Evolutionary conservation across 441 rosid species (phyloP).

Genomic region (Adansonia grandidieri): DNA sequence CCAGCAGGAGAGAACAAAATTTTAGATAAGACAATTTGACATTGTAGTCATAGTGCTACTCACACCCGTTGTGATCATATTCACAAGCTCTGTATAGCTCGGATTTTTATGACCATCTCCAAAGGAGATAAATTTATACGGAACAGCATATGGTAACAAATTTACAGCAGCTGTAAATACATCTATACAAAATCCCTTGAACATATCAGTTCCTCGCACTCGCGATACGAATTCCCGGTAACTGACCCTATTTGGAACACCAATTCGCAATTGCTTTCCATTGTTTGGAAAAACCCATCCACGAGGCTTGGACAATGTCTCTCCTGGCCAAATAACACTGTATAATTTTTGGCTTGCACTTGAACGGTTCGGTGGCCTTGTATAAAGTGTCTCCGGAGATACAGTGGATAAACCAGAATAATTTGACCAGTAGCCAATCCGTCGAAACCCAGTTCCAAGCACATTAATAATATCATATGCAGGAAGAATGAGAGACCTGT

Average conservation of each 20-base stretch:
- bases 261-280: slow-evolving; percentile 75
- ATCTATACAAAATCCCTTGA: slow-evolving; percentile 90
- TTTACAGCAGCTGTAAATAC: slow-evolving; percentile 78
- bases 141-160: slow-evolving; percentile 83
- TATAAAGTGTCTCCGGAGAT: slow-evolving; percentile 63
- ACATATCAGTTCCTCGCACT: slow-evolving; percentile 55
- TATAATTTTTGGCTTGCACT: slow-evolving; percentile 53
- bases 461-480: slow-evolving; percentile 86
- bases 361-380: slow-evolving; percentile 59
- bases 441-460: slow-evolving; percentile 74
- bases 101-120: slow-evolving; percentile 79
- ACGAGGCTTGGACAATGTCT: slow-evolving; percentile 63
- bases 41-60: slow-evolving; percentile 37
- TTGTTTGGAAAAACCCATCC: slow-evolving; percentile 93
- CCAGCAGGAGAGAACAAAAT: slow-evolving; percentile 23
- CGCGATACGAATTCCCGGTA: slow-evolving; percentile 74
- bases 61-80: slow-evolving; percentile 67
- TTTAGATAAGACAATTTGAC: not conserved
- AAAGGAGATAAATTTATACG: slow-evolving; percentile 66
- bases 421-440: slow-evolving; percentile 90
- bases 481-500: slow-evolving; percentile 56
- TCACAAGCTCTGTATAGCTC: slow-evolving; percentile 73
- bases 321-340: slow-evolving; percentile 90
- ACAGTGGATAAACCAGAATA: slow-evolving; percentile 71
- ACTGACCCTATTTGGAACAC: slow-evolving; percentile 75